phyloP scores from a whole-genome alignment of 1,284 basidiomycete genomes.

The Coniferiporia weirii region DNA sequence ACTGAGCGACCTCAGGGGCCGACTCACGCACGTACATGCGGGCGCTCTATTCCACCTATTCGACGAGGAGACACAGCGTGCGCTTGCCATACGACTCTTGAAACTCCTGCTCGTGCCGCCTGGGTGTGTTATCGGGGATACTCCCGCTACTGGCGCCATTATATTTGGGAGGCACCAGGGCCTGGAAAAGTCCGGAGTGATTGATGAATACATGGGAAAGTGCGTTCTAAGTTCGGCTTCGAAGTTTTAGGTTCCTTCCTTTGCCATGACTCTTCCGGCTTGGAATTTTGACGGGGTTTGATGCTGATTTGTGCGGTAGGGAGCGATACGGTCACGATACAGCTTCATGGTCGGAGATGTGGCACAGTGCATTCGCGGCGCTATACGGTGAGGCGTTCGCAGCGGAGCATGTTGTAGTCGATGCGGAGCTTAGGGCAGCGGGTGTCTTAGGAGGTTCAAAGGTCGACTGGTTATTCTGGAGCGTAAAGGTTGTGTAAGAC shows the following conservation, averaged over 20 bases:
- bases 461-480: background rate
- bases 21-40: constrained; percentile 10
- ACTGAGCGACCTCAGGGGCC: constrained; percentile 3
- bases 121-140: background rate
- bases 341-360: constrained; percentile 12
- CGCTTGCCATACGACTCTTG: constrained; percentile 14
- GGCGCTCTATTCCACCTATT: constrained; percentile 19
- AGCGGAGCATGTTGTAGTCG: background rate
- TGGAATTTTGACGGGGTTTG: background rate
- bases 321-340: constrained; percentile 12
- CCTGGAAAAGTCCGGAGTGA: background rate
- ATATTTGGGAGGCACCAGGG: constrained; percentile 18
- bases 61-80: constrained; percentile 16
- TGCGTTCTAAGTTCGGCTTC: background rate
- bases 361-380: constrained; percentile 7
- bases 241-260: background rate
- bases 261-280: background rate
- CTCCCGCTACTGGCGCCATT: background rate
- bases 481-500: background rate
- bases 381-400: constrained; percentile 8
- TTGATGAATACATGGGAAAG: constrained; percentile 15
- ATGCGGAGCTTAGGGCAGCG: constrained; percentile 4
- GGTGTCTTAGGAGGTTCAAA: background rate
- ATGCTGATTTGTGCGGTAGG: background rate
- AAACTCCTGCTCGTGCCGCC: background rate